Base-by-base conservation (phyloP, 116 monocot genomes). In the Phalaenopsis hybrid region DNA sequence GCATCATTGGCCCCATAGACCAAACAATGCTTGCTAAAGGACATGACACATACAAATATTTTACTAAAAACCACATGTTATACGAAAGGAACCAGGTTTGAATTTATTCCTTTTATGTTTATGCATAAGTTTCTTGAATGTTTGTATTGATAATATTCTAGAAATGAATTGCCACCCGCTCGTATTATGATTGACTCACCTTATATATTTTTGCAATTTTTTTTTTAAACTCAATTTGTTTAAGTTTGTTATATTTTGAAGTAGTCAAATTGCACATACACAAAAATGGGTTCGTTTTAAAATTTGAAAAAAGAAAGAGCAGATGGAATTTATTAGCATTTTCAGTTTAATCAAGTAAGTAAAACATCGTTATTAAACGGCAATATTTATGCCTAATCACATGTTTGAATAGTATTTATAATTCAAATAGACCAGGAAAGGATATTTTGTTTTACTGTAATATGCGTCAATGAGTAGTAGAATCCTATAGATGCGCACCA, bases 1-100 rank as follows among this genome's bases (percentile, higher is more conserved):
- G 98, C 55, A 95, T 99, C 63, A 92, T 93, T 68, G 93, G 98
- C 37, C 78, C 91, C 28, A 93, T 98, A 63, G 93, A 94, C 21
- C 94, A 94, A 91, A 88, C 50, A 5, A 95, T 99, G 95, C 92
- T 99, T 76, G 91, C 88, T 5, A 90, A 95, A 82, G 98, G 95
- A 65, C 88, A 90, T 1, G 96, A 97, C 76, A 92, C 93, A 58
- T 90, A 92, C 85, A 98, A 97, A 85, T 97, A 94, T 86, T 98
- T 98, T 75, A 93, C 93, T 6, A 98, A 98, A 78, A 94, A 92
- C 78, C 97, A 98, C 83, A 93, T 91, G 89, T 80, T 98, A 58
- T 98, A 98, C 83, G 95, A 98, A 85, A 88, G 89, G 80, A 98
- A 95, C 90, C 96, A 92, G 96, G 96, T 97, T 86, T 85, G 67